Percentiles rank a stretch among this genome's conserved stretches.
Evolutionary conservation across 176 grass and related monocot species (phyloP).

Genomic region (Elaeis guineensis): DNA sequence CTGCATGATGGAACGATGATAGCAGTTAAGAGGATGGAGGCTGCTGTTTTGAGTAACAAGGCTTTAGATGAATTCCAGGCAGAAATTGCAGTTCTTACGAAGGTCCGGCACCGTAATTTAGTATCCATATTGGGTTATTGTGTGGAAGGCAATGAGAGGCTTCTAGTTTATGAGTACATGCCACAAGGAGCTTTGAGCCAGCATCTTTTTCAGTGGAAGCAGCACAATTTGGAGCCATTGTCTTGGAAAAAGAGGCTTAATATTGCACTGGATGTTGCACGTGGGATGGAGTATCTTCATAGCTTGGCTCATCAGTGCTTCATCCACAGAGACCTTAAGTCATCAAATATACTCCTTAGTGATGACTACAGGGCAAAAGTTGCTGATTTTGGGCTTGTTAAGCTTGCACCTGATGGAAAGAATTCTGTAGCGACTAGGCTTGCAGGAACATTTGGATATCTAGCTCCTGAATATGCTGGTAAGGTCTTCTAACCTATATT

Average conservation of each 20-base stretch:
- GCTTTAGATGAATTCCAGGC: slow-evolving; percentile 91
- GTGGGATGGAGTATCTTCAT: slow-evolving; percentile 94
- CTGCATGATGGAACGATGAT: slow-evolving; percentile 81
- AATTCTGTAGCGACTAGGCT: slow-evolving; percentile 89
- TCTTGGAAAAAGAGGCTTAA: slow-evolving; percentile 96
- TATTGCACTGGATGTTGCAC: slow-evolving; percentile 82
- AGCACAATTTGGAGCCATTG: slow-evolving; percentile 52
- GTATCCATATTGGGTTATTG: slow-evolving; percentile 85
- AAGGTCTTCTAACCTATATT: slow-evolving; percentile 3
- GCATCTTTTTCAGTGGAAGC: slow-evolving; percentile 86
- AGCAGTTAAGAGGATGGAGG: slow-evolving; percentile 95
- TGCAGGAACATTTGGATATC: slow-evolving; percentile 92
- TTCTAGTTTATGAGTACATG: slow-evolving; percentile 95
- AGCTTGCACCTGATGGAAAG: slow-evolving; percentile 77
- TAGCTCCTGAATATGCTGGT: slow-evolving; percentile 99
- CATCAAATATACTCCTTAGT: slow-evolving; percentile 78
- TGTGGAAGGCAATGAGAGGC: slow-evolving; percentile 68
- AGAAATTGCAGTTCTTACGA: slow-evolving; percentile 79
- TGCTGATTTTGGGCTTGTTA: slow-evolving; percentile 83
- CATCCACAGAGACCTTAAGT: slow-evolving; percentile 98
- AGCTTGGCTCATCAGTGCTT: slow-evolving; percentile 71
- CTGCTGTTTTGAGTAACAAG: slow-evolving; percentile 68
- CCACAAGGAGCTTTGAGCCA: slow-evolving; percentile 78
- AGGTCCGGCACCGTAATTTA: slow-evolving; percentile 89
- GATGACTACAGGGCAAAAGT: slow-evolving; percentile 91